A percentile compares a stretch with the other conserved stretches of the same genome.
Conservation (phyloP, 1,284 basidiomycete species). For the Naganishia sp. region DNA sequence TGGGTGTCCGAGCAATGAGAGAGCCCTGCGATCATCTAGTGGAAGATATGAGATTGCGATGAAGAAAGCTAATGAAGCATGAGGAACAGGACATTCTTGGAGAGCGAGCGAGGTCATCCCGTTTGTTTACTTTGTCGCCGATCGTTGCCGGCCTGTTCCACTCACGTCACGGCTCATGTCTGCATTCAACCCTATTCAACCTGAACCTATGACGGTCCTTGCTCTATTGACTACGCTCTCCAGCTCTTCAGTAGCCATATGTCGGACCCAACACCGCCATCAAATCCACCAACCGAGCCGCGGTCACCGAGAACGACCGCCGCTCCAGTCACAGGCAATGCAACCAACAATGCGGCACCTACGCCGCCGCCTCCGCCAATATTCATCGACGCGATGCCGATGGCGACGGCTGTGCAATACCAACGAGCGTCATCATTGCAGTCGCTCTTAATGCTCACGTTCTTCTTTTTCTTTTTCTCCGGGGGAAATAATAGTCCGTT, state of each 20-base stretch:
- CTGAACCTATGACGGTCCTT: neutral
- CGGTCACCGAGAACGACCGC: conserved; percentile 9
- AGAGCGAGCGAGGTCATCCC: too few species aligned
- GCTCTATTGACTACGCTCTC: neutral
- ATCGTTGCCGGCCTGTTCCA: neutral
- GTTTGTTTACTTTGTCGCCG: conserved; percentile 20
- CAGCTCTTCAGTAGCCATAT: neutral
- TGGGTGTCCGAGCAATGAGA: too few species aligned
- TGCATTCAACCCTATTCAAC: neutral
- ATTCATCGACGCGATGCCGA: conserved; percentile 21
- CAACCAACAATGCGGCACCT: conserved; percentile 11
- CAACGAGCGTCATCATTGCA: conserved; percentile 40
- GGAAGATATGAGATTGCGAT: too few species aligned
- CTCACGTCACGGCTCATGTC: conserved; percentile 13
- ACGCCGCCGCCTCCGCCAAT: conserved; percentile 16
- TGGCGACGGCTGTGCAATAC: conserved; percentile 22
- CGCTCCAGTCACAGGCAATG: neutral
- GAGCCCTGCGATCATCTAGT: too few species aligned
- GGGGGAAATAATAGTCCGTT: conserved; percentile 39
- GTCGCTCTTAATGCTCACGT: conserved; percentile 49
- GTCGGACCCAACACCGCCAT: conserved; percentile 8
- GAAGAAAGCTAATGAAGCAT: too few species aligned
- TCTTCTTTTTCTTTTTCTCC: conserved; percentile 54
- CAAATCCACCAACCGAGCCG: conserved; percentile 2
- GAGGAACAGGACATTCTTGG: too few species aligned